Conservation (phyloP, 163 green algal genomes). For the Chlamydomonas reinhardtii region DNA sequence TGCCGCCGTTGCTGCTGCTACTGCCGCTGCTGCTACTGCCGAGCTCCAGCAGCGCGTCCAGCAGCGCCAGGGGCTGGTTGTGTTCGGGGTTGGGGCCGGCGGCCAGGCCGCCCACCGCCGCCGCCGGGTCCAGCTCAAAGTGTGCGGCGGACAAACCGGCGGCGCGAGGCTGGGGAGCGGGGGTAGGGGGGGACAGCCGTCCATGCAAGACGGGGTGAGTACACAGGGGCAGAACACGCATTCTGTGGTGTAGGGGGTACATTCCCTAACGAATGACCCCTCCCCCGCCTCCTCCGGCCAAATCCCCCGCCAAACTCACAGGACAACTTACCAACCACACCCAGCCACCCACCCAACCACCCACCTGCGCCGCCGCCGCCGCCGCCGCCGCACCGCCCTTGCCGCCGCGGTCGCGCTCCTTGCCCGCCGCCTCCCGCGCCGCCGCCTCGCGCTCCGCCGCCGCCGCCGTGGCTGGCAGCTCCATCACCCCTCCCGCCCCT, state of each 20-base stretch:
- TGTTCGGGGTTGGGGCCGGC: conserved; percentile 20
- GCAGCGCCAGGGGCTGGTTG: conserved; percentile 78
- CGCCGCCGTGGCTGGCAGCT: neutral
- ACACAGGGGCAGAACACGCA: too few species aligned
- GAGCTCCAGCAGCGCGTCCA: conserved; percentile 69
- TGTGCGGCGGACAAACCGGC: conserved; percentile 43
- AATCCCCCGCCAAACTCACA: too few species aligned
- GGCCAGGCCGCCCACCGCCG: conserved; percentile 40
- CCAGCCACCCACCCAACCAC: too few species aligned
- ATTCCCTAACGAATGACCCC: too few species aligned
- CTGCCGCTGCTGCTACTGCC: neutral
- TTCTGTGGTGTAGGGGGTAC: too few species aligned
- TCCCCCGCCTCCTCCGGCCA: too few species aligned
- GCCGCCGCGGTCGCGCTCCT: neutral
- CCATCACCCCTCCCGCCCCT: neutral
- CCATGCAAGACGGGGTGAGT: too few species aligned
- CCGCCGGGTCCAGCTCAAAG: conserved; percentile 50
- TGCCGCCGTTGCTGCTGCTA: too few species aligned
- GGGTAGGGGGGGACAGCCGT: too few species aligned
- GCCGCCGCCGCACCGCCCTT: neutral
- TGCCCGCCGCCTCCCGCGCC: neutral
- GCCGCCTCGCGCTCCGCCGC: neutral
- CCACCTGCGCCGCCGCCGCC: too few species aligned
- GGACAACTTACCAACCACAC: too few species aligned
- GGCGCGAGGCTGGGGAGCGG: too few species aligned